These are phyloP conservation scores for Irpex rosettiformis DNA, from an alignment of 1,284 basidiomycete species.

Conservation along the genomic window DNA sequence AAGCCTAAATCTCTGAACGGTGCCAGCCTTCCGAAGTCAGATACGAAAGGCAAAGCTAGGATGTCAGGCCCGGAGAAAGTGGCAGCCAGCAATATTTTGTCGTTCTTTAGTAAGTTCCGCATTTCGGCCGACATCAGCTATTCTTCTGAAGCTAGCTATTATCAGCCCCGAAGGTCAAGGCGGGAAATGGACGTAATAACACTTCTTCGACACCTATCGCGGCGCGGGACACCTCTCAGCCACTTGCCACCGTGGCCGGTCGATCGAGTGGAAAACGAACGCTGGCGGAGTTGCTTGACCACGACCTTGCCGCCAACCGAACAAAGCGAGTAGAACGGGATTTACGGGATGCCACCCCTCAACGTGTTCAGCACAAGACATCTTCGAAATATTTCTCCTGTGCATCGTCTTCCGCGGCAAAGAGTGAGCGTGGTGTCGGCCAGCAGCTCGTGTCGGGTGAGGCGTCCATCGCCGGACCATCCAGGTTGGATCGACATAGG, in stretches of 20 bases:
- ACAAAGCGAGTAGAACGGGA: slow-evolving; percentile 33
- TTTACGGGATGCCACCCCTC: slow-evolving; percentile 10
- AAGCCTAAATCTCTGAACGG: slow-evolving; percentile 35
- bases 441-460: slow-evolving; percentile 10
- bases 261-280: slow-evolving; percentile 72
- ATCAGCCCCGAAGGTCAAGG: slow-evolving; percentile 48
- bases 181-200: slow-evolving; percentile 29
- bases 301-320: slow-evolving; percentile 53
- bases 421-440: neutral
- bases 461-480: slow-evolving; percentile 35
- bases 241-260: slow-evolving; percentile 35
- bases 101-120: slow-evolving; percentile 58
- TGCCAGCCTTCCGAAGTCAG: slow-evolving; percentile 27
- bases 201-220: slow-evolving; percentile 14
- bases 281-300: slow-evolving; percentile 63
- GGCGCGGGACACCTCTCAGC: neutral
- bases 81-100: slow-evolving; percentile 42
- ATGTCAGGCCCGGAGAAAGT: slow-evolving; percentile 28
- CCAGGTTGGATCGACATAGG: slow-evolving; percentile 28
- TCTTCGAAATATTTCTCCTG: slow-evolving; percentile 27
- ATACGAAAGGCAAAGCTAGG: slow-evolving; percentile 26
- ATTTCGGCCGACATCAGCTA: slow-evolving; percentile 12
- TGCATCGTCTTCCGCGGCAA: slow-evolving; percentile 18
- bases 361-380: slow-evolving; percentile 16
- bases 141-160: slow-evolving; percentile 24